Conservation (phyloP, 805 yeast species). For the Wickerhamiella shivajii region DNA sequence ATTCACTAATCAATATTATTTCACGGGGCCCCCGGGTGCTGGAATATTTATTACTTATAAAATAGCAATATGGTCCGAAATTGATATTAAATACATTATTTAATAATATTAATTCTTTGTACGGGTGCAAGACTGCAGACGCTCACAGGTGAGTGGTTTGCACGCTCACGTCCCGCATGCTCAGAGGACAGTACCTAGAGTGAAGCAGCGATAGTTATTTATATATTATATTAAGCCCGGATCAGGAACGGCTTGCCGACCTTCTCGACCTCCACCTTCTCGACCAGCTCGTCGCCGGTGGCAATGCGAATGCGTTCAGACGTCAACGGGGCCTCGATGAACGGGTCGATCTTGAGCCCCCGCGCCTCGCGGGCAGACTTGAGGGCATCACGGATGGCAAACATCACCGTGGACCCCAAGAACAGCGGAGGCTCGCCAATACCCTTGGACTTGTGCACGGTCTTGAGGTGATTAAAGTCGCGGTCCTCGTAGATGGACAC, state of each 20-base stretch:
- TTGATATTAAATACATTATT: too few species aligned
- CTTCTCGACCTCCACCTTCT: slow-evolving; percentile 21
- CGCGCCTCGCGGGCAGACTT: slow-evolving; percentile 25
- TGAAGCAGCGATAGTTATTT: too few species aligned
- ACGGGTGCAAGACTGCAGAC: too few species aligned
- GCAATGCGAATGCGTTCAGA: slow-evolving; percentile 30
- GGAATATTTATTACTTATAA: too few species aligned
- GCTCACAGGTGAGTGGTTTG: too few species aligned
- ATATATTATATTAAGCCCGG: slow-evolving; percentile 11
- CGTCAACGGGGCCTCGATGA: slow-evolving; percentile 29
- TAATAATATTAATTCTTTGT: too few species aligned
- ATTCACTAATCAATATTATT: too few species aligned
- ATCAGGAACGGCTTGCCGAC: slow-evolving; percentile 15
- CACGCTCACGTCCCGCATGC: too few species aligned
- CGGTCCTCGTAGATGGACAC: slow-evolving; percentile 30
- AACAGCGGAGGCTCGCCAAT: slow-evolving; percentile 40
- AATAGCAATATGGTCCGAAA: too few species aligned
- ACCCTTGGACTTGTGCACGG: slow-evolving; percentile 33
- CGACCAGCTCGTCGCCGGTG: slow-evolving; percentile 27
- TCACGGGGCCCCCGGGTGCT: too few species aligned
- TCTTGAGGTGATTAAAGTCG: slow-evolving; percentile 31
- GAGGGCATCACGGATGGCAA: slow-evolving; percentile 33
- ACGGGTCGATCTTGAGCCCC: slow-evolving; percentile 16
- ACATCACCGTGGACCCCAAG: slow-evolving; percentile 30
- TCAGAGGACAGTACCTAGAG: too few species aligned